Conservation (phyloP, 2,329 filamentous ascomycete genomes). For the Aspergillus chevalieri region DNA sequence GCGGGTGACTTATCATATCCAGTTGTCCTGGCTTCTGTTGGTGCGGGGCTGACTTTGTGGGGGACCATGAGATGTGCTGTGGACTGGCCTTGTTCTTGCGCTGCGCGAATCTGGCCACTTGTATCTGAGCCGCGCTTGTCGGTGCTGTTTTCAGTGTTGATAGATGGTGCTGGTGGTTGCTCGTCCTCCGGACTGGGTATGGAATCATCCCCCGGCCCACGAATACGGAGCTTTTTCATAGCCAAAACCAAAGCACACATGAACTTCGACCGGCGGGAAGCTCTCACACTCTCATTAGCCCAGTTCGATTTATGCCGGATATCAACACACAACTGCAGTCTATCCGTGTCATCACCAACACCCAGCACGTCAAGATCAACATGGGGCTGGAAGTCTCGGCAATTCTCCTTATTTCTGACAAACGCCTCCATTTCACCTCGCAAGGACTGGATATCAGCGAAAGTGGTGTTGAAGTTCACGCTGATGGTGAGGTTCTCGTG, state of each 20-base stretch:
- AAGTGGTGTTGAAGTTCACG: constrained; percentile 77
- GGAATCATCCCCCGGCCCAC: constrained; percentile 67
- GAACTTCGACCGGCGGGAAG: constrained; percentile 82
- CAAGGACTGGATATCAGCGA: constrained; percentile 82
- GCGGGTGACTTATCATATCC: neutral
- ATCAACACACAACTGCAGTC: constrained; percentile 73
- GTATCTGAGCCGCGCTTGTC: constrained; percentile 53
- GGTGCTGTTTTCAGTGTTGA: constrained; percentile 52
- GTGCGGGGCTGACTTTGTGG: neutral
- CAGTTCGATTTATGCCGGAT: constrained; percentile 92
- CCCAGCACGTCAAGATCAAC: constrained; percentile 71
- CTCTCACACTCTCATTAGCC: constrained; percentile 78
- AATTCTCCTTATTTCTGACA: constrained; percentile 75
- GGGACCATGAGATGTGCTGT: neutral
- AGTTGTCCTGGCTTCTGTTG: too few species aligned
- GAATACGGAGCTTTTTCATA: constrained; percentile 79
- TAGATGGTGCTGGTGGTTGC: constrained; percentile 41
- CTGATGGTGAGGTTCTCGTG: constrained; percentile 74
- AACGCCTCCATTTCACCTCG: constrained; percentile 80
- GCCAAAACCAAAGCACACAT: constrained; percentile 88
- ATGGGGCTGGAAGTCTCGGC: constrained; percentile 83
- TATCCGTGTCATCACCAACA: constrained; percentile 80
- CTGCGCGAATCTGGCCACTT: neutral
- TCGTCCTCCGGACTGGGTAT: constrained; percentile 25
- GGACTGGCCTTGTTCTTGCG: neutral